phyloP scores from a whole-genome alignment of 2,329 filamentous ascomycete genomes.

The Mycosphaerelloides madeirae region DNA sequence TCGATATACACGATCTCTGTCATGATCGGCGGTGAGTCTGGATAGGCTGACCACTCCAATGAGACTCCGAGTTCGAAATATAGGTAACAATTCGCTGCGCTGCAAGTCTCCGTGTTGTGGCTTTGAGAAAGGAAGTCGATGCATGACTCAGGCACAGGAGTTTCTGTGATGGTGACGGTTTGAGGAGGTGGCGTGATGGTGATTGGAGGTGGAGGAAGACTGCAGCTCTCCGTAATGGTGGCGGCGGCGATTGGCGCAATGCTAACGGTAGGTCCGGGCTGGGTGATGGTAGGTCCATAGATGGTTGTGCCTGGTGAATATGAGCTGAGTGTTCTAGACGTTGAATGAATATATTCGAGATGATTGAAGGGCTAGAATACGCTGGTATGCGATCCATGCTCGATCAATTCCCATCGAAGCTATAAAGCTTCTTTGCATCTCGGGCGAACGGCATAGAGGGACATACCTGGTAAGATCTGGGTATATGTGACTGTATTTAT shows the following conservation, averaged over 20 bases:
- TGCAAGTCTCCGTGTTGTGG: slow-evolving; percentile 10
- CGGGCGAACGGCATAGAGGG: too few relatives aligned
- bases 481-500: too few relatives aligned
- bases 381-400: too few relatives aligned
- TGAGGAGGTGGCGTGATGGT: background rate
- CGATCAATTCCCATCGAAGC: too few relatives aligned
- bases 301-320: background rate
- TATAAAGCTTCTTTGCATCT: too few relatives aligned
- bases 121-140: slow-evolving; percentile 1
- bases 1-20: slow-evolving; percentile 19
- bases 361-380: background rate
- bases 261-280: background rate
- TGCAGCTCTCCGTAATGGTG: background rate
- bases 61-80: slow-evolving; percentile 16
- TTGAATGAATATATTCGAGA: background rate
- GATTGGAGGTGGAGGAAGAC: background rate
- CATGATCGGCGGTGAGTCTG: slow-evolving; percentile 8
- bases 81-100: slow-evolving; percentile 14
- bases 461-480: too few relatives aligned
- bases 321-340: background rate
- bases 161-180: slow-evolving; percentile 1
- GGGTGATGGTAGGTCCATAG: background rate
- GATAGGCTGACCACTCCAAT: slow-evolving; percentile 15
- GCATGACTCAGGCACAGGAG: slow-evolving; percentile 3
- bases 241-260: background rate